Conservation (phyloP, 2,329 filamentous ascomycete genomes). For the Aspergillus fumigatiaffinis region DNA sequence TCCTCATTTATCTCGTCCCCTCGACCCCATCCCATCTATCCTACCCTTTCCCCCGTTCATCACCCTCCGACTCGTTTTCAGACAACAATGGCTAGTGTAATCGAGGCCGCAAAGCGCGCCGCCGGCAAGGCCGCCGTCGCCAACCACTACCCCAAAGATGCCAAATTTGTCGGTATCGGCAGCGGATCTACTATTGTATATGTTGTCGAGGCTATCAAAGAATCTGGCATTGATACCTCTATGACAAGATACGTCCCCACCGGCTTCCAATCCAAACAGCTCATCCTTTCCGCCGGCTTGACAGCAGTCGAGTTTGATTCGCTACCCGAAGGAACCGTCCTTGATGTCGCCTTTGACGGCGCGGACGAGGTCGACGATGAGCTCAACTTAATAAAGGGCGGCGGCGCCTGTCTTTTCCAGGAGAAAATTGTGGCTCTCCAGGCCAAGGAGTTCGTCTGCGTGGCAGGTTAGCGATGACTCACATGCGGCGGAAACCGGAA, state of each 20-base stretch:
- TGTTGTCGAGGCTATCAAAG: slow-evolving; percentile 62
- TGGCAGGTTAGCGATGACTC: slow-evolving; percentile 59
- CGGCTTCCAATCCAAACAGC: slow-evolving; percentile 81
- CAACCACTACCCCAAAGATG: slow-evolving; percentile 57
- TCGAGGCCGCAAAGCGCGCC: slow-evolving; percentile 59
- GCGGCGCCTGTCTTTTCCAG: slow-evolving; percentile 94
- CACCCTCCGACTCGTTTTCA: slow-evolving; percentile 13
- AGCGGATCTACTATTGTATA: slow-evolving; percentile 64
- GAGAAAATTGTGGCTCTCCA: slow-evolving; percentile 91
- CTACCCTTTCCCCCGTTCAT: slow-evolving; percentile 2
- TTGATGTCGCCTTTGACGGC: slow-evolving; percentile 93
- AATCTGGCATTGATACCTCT: slow-evolving; percentile 42
- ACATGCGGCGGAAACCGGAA: background rate
- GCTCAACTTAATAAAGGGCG: slow-evolving; percentile 95
- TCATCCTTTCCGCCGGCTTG: slow-evolving; percentile 76
- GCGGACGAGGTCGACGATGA: slow-evolving; percentile 95
- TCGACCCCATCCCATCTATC: background rate
- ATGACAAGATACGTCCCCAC: slow-evolving; percentile 86
- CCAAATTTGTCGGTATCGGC: slow-evolving; percentile 61
- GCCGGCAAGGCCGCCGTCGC: slow-evolving; percentile 56
- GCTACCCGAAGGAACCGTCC: slow-evolving; percentile 58
- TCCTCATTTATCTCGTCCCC: slow-evolving; percentile 1
- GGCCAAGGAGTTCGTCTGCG: slow-evolving; percentile 80
- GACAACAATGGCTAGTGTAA: slow-evolving; percentile 31
- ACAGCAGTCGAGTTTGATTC: slow-evolving; percentile 74